Base-by-base conservation (phyloP, 495 filamentous ascomycete genomes). In the Aspergillus ellipticus region DNA sequence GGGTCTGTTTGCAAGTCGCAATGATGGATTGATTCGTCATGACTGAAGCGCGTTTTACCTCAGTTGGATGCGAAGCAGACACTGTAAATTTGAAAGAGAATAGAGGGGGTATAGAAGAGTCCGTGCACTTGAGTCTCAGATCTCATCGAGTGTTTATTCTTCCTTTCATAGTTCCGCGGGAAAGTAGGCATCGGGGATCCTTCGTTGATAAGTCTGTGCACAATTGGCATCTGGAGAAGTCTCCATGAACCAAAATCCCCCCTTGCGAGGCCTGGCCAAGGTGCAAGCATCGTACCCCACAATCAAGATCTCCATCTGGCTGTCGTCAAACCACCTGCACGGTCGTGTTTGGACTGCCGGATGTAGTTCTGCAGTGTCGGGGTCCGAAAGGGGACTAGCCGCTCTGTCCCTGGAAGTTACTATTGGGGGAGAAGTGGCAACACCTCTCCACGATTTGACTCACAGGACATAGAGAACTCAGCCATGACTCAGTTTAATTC, bases 1-100 rank as follows among this genome's bases (percentile, higher is more conserved):
- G 68, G 6, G 73, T 78, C 54, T 78, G 75, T 51, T 74, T 76
- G 67, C 71, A 75, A 11, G 74, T 73, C n/a, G 74, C 74, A 37
- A 78, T 62, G 21, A 78, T 78, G 9, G 65, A 66, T 6, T 68
- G 66, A 6, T 13, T 11, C 43, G 57, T 51, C 60, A 63, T 66
- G 16, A 17, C 53, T 41, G 13, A 20, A 49, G 8, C 2, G 11
- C 6, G 17, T 33, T 28, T n/a, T 17, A 13, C 6, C 24, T 4
- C 13, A 29, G 26, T 24, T 17, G 15, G 24, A 26, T 13, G 17
- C 37, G 10, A 33, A 11, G 26, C 2, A 47, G 6, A 7, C 15
- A 10, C 21, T 3, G 20, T 42, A 13, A n/a, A 19, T 39, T 17
- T 39, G 35, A 15, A 20, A 43, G 2, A n/a, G 42, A 45, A 45